Evolutionary conservation across 2,329 filamentous ascomycete genomes (phyloP), one percentile per base, ranked within the genome.

Genomic region (Sporothrix brasiliensis): DNA sequence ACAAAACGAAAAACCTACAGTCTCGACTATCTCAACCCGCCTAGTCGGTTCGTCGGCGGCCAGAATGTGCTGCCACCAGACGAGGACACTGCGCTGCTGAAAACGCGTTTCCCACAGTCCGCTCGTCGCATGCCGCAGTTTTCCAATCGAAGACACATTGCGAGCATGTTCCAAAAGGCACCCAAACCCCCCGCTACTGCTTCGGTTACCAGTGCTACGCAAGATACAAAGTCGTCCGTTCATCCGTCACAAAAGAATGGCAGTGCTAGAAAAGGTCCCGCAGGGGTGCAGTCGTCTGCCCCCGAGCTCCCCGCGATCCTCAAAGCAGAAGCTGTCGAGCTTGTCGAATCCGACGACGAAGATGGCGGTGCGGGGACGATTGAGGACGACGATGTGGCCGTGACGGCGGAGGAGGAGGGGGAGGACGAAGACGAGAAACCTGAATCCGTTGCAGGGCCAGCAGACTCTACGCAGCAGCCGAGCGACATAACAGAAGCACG

Each of bases 91-190:
- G 67, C 53, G 0, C 19, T 68, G 19, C 24, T 56, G 11, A 77
- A 86, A 30, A 50, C 21, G 66, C 87, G 92, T 14, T 80, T 88
- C 71, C 86, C 91, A 2, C 83, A 91, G 69, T 98, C 94, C 27
- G 94, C 91, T 0, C 93, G 89, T 77, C 84, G 96, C 11, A 91
- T 97, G 70, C 91, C 93, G 1, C 94, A 97, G 75, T 98, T 98
- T 75, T 88, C 94, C 76, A 89, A 90, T 71, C 88, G 95, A 24
- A 87, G 88, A 74, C 97, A 84, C 77, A 97, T 99, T 77, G 92
- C 91, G 75, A 93, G 97, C 77, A 98, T 99, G 95, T 97, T 98
- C 77, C 71, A 63, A 16, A 50, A 50, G 39, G 14, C 61, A 16
- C 3, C 53, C 1, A 67, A 69, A n/a, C 52, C 39, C 9, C 14